Conservation (phyloP, 805 yeast species). For the Barnettozyma siamensis region DNA sequence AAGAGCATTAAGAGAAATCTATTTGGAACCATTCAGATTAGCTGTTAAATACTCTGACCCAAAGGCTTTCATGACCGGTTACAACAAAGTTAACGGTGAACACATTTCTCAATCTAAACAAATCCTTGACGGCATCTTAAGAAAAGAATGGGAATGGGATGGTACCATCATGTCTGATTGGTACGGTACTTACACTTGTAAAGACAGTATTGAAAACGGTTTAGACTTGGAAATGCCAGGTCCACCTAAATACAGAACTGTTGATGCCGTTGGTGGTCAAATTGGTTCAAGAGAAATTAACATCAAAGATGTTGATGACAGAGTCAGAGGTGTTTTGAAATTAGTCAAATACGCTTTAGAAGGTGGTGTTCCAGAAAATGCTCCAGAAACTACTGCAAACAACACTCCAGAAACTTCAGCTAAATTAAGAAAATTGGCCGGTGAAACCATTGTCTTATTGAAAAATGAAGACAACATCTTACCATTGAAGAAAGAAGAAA, state of each 20-base stretch:
- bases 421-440: slow-evolving; percentile 39
- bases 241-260: slow-evolving; percentile 41
- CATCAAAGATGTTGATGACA: slow-evolving; percentile 37
- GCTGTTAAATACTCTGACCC: slow-evolving; percentile 51
- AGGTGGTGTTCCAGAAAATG: slow-evolving; percentile 30
- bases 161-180: slow-evolving; percentile 61
- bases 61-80: slow-evolving; percentile 53
- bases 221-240: slow-evolving; percentile 69
- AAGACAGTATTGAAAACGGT: slow-evolving; percentile 46
- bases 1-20: slow-evolving; percentile 61
- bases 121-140: slow-evolving; percentile 40
- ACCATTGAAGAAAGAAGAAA: slow-evolving; percentile 40
- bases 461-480: slow-evolving; percentile 44
- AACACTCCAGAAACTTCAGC: slow-evolving; percentile 43
- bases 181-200: slow-evolving; percentile 50
- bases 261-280: slow-evolving; percentile 35
- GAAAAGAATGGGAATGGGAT: slow-evolving; percentile 52
- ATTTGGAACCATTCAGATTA: slow-evolving; percentile 57
- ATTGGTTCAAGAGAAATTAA: slow-evolving; percentile 36
- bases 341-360: slow-evolving; percentile 40
- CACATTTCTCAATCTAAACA: slow-evolving; percentile 45
- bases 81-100: slow-evolving; percentile 57
- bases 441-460: slow-evolving; percentile 50
- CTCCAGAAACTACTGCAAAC: slow-evolving; percentile 26
- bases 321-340: slow-evolving; percentile 43